Evolutionary conservation across 441 rosid species (phyloP), one percentile per base, ranked within the genome.

Genomic region (Iberis amara): DNA sequence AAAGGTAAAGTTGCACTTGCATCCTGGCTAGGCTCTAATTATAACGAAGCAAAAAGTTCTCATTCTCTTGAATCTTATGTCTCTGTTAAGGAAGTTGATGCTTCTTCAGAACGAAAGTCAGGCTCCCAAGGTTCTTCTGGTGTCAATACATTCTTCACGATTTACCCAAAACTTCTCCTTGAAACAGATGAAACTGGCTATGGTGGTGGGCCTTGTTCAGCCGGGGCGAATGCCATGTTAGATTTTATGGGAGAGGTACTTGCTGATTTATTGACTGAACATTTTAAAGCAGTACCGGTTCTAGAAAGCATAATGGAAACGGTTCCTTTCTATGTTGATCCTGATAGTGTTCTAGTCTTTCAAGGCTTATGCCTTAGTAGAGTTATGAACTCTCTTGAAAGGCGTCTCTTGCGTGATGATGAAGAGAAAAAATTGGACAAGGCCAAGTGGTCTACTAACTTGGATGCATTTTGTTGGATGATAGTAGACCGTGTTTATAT

Each of bases 361-460:
- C 98, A 90, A 76, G 98, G 98, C 27, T 78, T 87, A 60, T 85
- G 89, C 78, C 88, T 90, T 51, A 75, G 85, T 61, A 81, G 92
- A 69, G 73, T 90, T 61, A 88, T 94, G 96, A 94, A 90, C 76
- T 94, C 86, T 70, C 76, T 94, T 62, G 99, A 94, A 75, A 94
- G 98, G 79, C 96, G 94, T 62, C 89, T 94, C 52, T 66, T 94
- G 71, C 96, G 96, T 71, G 99, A 94, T 67, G 99, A 94, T 69
- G 99, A 94, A 75, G 99, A 94, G 59, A 88, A 88, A 79, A 90
- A 80, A 79, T 72, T 94, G 59, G 98, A 94, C 58, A 90, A 88
- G 79, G 74, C 67, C 64, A 79, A 88, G 51, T 94, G 99, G 99
- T 85, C 99, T 45, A 74, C 85, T 4, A 94, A 94, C 71, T 71